Evolutionary conservation across 1,284 basidiomycete genomes (phyloP), one percentile per base, ranked within the genome.

Genomic region (Malassezia yamatoensis): DNA sequence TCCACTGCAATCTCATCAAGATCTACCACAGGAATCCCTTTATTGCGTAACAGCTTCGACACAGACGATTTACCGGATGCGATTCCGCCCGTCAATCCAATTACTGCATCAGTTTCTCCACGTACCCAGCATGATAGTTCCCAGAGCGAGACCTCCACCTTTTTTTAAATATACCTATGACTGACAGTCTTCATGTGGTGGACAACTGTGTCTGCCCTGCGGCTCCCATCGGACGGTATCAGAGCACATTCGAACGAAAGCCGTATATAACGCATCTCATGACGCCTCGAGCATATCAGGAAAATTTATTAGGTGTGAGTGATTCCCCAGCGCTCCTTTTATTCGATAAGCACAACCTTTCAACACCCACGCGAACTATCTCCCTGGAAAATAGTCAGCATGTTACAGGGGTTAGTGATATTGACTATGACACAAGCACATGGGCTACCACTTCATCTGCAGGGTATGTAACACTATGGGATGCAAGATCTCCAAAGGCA

Each of bases 11-110:
- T 81, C 20, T 89, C 64, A 79, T 98, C 93, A 5, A 93, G 89
- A 71, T 98, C 94, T 67, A 96, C 82, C 63, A 96, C 78, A 13
- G 90, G 87, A 13, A 58, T 44, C 7, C 32, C 16, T 15, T 51
- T 13, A 10, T 38, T 39, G 10, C 37, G 46, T 7, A 59, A 16
- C 2, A 51, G 43, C 8, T 35, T 24, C 32, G 49, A 43, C 4
- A 51, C 40, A 4, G 53, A 54, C 2, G 46, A 49, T 54, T 67
- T 60, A 67, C 90, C 91, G 0, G 91, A 93, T 34, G 90, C 89
- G 59, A 98, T 96, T 2, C 93, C 90, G 20, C 94, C 94, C 13
- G 93, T 96, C 38, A 98, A 82, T 43, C 93, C 93, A 60, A 96
- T 83, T 59, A 96, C 90, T 93, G 66, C 15, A 11, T 40, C 21